phyloP scores from a whole-genome alignment of 2,329 filamentous ascomycete genomes.

The Fusarium aywerte region DNA sequence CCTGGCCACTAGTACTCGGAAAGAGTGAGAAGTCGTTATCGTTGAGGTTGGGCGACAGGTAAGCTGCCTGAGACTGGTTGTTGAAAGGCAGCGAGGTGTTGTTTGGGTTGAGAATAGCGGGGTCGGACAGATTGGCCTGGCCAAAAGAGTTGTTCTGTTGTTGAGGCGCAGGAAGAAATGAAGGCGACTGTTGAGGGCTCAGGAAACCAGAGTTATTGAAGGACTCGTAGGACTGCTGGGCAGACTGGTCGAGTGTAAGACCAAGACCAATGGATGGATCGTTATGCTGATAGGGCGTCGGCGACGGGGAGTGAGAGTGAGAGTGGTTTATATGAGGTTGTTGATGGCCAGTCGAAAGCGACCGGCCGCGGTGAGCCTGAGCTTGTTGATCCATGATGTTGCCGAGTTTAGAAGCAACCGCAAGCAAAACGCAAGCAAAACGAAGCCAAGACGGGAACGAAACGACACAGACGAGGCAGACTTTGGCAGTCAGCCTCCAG shows the following conservation, averaged over 20 bases:
- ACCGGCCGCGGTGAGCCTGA: slow-evolving; percentile 61
- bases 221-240: slow-evolving; percentile 56
- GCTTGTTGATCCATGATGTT: slow-evolving; percentile 57
- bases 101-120: slow-evolving; percentile 55
- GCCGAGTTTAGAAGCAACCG: slow-evolving; percentile 47
- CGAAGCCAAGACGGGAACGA: slow-evolving; percentile 1
- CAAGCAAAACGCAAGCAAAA: slow-evolving; percentile 2
- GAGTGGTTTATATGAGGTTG: slow-evolving; percentile 74
- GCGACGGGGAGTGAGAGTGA: slow-evolving; percentile 72
- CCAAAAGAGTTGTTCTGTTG: slow-evolving; percentile 43
- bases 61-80: slow-evolving; percentile 56
- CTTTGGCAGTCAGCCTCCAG: slow-evolving; percentile 58
- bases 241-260: slow-evolving; percentile 65
- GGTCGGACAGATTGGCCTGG: slow-evolving; percentile 51
- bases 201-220: slow-evolving; percentile 60
- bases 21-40: slow-evolving; percentile 73
- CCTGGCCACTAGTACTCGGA: slow-evolving; percentile 61
- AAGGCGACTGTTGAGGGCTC: slow-evolving; percentile 57
- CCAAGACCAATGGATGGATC: slow-evolving; percentile 64
- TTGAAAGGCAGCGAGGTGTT: slow-evolving; percentile 55
- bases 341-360: slow-evolving; percentile 68
- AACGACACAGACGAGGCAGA: slow-evolving; percentile 55
- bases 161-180: slow-evolving; percentile 50
- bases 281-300: slow-evolving; percentile 63
- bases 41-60: slow-evolving; percentile 63